Percentiles rank a stretch among this genome's conserved stretches.
Evolutionary conservation across 1,284 basidiomycete species (phyloP).

Genomic region (Rhodotorula sp.): DNA sequence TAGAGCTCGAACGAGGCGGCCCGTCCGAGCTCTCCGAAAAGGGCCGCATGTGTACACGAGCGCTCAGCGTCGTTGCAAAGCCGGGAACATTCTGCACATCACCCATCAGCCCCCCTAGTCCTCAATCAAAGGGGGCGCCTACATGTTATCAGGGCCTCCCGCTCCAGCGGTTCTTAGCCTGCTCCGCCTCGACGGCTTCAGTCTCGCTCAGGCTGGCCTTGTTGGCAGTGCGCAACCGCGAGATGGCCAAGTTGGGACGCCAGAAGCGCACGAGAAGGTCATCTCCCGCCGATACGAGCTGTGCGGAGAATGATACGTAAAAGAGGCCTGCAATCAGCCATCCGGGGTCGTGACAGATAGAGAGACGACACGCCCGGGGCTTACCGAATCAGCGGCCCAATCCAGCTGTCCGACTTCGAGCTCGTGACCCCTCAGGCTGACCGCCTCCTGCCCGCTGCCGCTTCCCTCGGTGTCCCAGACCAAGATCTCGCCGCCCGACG

Average conservation of each 20-base stretch:
- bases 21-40: no score
- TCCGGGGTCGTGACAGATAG: background rate
- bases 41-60: no score
- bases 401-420: slow-evolving; percentile 41
- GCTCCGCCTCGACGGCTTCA: background rate
- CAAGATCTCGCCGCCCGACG: slow-evolving; percentile 25
- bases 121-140: background rate
- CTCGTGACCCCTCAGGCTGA: slow-evolving; percentile 36
- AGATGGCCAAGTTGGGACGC: slow-evolving; percentile 20
- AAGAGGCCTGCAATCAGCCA: background rate
- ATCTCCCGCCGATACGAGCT: slow-evolving; percentile 42
- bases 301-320: background rate
- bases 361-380: background rate
- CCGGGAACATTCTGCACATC: no score
- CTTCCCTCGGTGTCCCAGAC: slow-evolving; percentile 36
- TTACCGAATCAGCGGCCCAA: slow-evolving; percentile 37
- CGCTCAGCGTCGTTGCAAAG: no score
- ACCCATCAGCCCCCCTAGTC: no score
- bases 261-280: slow-evolving; percentile 40
- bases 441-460: slow-evolving; percentile 20
- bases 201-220: background rate
- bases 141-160: background rate
- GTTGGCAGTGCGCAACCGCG: slow-evolving; percentile 7
- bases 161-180: slow-evolving; percentile 8
- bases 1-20: no score